Conservation (phyloP, 1,139 yeast species). For the Hanseniaspora sp. region DNA sequence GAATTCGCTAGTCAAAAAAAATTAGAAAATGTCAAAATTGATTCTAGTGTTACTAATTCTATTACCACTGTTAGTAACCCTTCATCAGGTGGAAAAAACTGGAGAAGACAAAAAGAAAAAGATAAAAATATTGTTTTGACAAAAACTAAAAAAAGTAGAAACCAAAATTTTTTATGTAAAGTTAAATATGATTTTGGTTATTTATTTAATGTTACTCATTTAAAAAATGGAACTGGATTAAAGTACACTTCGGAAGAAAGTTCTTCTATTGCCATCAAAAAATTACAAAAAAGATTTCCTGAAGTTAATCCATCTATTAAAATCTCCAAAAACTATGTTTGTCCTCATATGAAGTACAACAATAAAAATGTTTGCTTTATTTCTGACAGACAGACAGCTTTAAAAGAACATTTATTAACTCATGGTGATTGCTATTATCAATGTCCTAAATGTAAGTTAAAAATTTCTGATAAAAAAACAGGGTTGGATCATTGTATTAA, state of each 20-base stretch:
- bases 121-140: not conserved
- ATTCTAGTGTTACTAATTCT: too few relatives aligned
- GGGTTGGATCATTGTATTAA: conserved; percentile 2
- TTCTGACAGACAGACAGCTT: conserved; percentile 10
- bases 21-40: too few relatives aligned
- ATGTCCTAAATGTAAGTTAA: not conserved
- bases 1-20: too few relatives aligned
- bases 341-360: conserved; percentile 4
- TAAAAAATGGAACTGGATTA: not conserved
- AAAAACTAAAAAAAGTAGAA: conserved; percentile 15
- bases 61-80: too few relatives aligned
- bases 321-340: conserved; percentile 7
- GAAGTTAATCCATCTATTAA: not conserved
- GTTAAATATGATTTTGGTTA: conserved; percentile 5
- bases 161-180: conserved; percentile 3
- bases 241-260: not conserved
- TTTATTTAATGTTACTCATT: conserved; percentile 4
- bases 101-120: conserved; percentile 14
- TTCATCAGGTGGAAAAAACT: not conserved
- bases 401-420: conserved; percentile 11
- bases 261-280: not conserved
- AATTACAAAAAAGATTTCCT: conserved; percentile 4
- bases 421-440: conserved; percentile 4
- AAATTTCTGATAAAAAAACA: not conserved
- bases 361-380: conserved; percentile 13